phyloP scores from a whole-genome alignment of 768 basidiomycete genomes.

The Suillus ampliporus region DNA sequence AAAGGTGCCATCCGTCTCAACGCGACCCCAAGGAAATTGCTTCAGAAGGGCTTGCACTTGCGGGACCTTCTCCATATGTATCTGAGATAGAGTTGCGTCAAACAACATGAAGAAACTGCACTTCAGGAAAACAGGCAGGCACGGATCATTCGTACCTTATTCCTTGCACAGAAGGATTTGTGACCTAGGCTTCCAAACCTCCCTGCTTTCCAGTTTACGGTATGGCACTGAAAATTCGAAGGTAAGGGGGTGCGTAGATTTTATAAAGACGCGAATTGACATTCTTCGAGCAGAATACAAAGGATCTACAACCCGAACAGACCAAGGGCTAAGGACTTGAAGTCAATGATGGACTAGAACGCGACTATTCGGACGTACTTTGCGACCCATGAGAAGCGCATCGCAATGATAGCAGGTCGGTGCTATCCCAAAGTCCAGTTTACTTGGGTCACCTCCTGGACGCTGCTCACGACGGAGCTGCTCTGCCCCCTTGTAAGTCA shows the following conservation, averaged over 20 bases:
- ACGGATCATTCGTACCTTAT: slow-evolving; percentile 32
- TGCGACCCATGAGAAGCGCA: slow-evolving; percentile 19
- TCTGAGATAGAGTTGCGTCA: slow-evolving; percentile 21
- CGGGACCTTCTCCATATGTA: slow-evolving; percentile 43
- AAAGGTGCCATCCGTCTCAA: slow-evolving; percentile 50
- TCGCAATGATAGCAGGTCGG: slow-evolving; percentile 32
- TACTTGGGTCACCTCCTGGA: slow-evolving; percentile 34
- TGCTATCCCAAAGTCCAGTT: slow-evolving; percentile 32
- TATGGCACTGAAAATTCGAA: slow-evolving; percentile 36
- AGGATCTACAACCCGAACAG: slow-evolving; percentile 36
- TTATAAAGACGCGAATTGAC: slow-evolving; percentile 13
- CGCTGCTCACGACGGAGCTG: slow-evolving; percentile 32
- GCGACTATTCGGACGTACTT: slow-evolving; percentile 21
- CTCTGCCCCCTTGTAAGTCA: slow-evolving; percentile 35
- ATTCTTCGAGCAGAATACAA: slow-evolving; percentile 38
- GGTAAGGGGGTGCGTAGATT: not conserved
- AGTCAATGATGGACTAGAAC: not conserved
- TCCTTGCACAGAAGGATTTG: slow-evolving; percentile 40
- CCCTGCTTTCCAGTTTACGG: slow-evolving; percentile 41
- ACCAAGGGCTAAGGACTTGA: slow-evolving; percentile 26
- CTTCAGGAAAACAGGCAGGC: not conserved
- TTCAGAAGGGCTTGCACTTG: slow-evolving; percentile 39
- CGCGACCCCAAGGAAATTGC: slow-evolving; percentile 49
- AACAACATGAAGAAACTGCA: not conserved
- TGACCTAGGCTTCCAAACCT: slow-evolving; percentile 35